Percentiles rank a stretch among this genome's conserved stretches.
Conservation (phyloP, 805 yeast genomes). For the Wickerhamiella kazuoi region DNA sequence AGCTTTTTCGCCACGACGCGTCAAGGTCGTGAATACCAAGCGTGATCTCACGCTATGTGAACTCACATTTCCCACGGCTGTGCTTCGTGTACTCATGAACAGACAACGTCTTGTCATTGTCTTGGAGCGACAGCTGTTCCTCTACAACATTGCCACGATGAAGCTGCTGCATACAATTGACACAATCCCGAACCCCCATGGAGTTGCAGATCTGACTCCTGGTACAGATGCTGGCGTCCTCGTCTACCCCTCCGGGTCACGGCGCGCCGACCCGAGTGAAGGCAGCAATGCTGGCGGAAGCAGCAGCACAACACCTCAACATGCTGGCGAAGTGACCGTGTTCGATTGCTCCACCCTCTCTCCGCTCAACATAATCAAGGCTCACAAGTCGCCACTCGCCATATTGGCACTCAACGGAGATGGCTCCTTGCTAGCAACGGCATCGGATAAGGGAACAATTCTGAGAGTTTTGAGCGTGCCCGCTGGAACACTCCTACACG, state of each 20-base stretch:
- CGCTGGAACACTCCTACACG: constrained; percentile 36
- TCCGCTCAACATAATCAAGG: constrained; percentile 67
- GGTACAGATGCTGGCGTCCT: constrained; percentile 13
- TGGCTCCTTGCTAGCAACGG: constrained; percentile 71
- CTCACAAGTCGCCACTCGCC: constrained; percentile 67
- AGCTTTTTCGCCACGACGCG: constrained; percentile 48
- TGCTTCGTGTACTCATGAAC: constrained; percentile 58
- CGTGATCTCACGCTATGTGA: constrained; percentile 59
- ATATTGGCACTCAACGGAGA: constrained; percentile 50
- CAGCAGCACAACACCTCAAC: constrained; percentile 12
- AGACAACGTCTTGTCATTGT: constrained; percentile 66
- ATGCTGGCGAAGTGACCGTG: constrained; percentile 51
- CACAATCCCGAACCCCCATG: constrained; percentile 29
- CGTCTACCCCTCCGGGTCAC: constrained; percentile 36
- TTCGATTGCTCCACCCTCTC: constrained; percentile 60
- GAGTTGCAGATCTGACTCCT: constrained; percentile 19
- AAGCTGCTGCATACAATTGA: constrained; percentile 58
- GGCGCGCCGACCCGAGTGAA: constrained; percentile 9
- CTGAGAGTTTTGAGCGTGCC: constrained; percentile 61
- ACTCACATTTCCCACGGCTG: constrained; percentile 62
- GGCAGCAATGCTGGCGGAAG: constrained; percentile 6
- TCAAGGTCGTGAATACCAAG: constrained; percentile 71
- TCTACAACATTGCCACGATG: constrained; percentile 85
- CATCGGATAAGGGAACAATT: constrained; percentile 80
- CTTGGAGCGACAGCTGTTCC: constrained; percentile 60